Percentiles rank a stretch among this genome's conserved stretches.
These are phyloP conservation scores for Saturnispora sekii DNA, from an alignment of 805 yeast genomes.

Conservation along the genomic window DNA sequence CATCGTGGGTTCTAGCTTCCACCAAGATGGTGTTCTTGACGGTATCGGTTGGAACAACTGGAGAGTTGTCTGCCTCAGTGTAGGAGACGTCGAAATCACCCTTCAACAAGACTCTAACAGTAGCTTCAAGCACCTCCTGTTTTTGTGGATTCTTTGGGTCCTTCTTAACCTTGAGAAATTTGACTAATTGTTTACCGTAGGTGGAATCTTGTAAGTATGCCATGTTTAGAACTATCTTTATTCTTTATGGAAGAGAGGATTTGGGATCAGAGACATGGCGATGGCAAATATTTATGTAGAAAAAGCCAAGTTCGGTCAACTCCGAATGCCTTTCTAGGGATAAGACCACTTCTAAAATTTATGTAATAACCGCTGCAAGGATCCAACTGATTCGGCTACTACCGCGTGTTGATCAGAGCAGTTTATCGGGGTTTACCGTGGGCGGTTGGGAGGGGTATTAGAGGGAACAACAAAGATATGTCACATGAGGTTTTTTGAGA, in stretches of 20 bases:
- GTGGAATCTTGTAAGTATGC: constrained; percentile 38
- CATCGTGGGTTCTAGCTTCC: constrained; percentile 73
- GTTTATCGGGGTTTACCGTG: no score
- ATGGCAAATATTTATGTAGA: background rate
- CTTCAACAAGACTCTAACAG: constrained; percentile 62
- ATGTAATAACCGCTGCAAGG: no score
- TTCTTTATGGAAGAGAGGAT: background rate
- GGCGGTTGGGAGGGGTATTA: no score
- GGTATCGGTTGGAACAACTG: constrained; percentile 92
- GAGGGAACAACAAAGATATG: no score
- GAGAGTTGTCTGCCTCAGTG: constrained; percentile 79
- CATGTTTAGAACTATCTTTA: constrained; percentile 13
- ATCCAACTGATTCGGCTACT: no score
- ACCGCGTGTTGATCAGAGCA: no score
- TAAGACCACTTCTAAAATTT: no score
- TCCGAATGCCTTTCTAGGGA: no score
- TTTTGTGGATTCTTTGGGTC: constrained; percentile 60
- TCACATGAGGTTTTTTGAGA: no score
- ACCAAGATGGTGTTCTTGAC: constrained; percentile 82
- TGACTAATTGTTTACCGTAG: constrained; percentile 91
- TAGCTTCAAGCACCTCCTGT: constrained; percentile 81
- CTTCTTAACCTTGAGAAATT: constrained; percentile 79
- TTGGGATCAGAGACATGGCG: background rate
- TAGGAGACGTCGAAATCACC: constrained; percentile 77
- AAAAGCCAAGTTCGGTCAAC: no score